Conservation (phyloP, 768 basidiomycete species). For the Kwoniella mangroviensis region DNA sequence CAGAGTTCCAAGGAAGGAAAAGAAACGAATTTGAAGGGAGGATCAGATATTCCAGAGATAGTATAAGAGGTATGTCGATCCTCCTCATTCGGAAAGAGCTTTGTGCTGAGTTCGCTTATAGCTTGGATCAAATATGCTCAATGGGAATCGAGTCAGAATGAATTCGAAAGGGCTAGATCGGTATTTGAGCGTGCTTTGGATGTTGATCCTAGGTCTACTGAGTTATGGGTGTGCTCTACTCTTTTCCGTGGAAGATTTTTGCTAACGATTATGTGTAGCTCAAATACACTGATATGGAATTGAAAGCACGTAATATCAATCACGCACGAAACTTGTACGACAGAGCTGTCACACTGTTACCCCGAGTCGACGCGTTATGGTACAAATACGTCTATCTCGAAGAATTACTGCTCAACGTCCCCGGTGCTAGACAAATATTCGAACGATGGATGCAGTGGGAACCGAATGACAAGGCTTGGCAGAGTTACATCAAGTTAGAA, state of each 20-base stretch:
- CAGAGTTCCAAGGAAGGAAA: constrained; percentile 81
- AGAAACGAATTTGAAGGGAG: constrained; percentile 88
- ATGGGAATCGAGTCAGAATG: constrained; percentile 89
- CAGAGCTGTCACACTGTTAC: constrained; percentile 92
- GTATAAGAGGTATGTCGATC: constrained; percentile 42
- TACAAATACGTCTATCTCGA: constrained; percentile 99
- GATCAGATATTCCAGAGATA: constrained; percentile 59
- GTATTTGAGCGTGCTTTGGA: constrained; percentile 97
- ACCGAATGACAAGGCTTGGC: constrained; percentile 99
- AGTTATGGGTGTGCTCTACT: constrained; percentile 76
- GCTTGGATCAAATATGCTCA: constrained; percentile 64
- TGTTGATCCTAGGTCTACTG: constrained; percentile 85
- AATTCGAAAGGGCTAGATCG: constrained; percentile 90
- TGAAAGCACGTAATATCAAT: constrained; percentile 96
- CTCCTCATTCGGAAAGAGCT: background rate
- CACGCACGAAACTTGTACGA: constrained; percentile 97
- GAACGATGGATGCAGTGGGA: constrained; percentile 99
- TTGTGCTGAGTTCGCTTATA: constrained; percentile 21
- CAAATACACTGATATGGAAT: constrained; percentile 90
- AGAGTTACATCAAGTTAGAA: constrained; percentile 98
- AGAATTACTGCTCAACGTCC: constrained; percentile 92
- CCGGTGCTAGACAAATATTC: constrained; percentile 95
- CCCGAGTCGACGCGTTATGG: constrained; percentile 90
- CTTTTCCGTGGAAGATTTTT: background rate
- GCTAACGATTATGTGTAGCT: constrained; percentile 26